These are phyloP conservation scores for Blastobotrys arbuscula DNA, from an alignment of 1,139 yeast genomes.

Conservation along the genomic window DNA sequence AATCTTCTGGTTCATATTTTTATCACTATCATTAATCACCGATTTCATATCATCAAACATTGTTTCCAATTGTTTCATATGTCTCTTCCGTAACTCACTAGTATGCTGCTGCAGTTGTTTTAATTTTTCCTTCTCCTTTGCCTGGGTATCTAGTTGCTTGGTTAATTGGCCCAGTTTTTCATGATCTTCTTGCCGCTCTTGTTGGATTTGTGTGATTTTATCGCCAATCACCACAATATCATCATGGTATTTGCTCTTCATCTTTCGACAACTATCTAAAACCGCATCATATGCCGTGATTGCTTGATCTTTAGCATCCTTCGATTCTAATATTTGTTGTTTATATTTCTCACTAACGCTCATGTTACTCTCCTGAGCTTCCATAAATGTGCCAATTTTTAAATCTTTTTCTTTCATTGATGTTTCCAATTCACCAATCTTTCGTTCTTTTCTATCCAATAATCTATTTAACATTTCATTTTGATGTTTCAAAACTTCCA, in stretches of 20 bases:
- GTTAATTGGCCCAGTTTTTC: slow-evolving; percentile 17
- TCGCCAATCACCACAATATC: slow-evolving; percentile 20
- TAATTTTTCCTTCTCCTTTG: slow-evolving; percentile 22
- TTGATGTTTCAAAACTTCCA: slow-evolving; percentile 28
- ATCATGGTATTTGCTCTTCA: slow-evolving; percentile 20
- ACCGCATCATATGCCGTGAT: slow-evolving; percentile 24
- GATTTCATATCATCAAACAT: slow-evolving; percentile 21
- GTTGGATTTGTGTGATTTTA: slow-evolving; percentile 15
- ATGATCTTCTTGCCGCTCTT: slow-evolving; percentile 20
- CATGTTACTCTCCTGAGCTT: slow-evolving; percentile 8
- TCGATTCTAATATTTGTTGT: slow-evolving; percentile 9
- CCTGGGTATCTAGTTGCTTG: slow-evolving; percentile 17
- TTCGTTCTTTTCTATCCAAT: slow-evolving; percentile 28
- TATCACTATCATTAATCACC: slow-evolving; percentile 15
- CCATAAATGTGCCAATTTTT: slow-evolving; percentile 14
- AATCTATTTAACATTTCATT: slow-evolving; percentile 25
- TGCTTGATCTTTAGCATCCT: slow-evolving; percentile 22
- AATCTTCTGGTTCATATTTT: slow-evolving; percentile 10
- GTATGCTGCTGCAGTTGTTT: slow-evolving; percentile 20
- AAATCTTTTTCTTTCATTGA: slow-evolving; percentile 12
- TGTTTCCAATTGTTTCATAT: slow-evolving; percentile 19
- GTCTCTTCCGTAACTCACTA: slow-evolving; percentile 20
- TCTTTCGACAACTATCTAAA: slow-evolving; percentile 20
- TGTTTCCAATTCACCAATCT: slow-evolving; percentile 24
- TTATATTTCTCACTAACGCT: slow-evolving; percentile 11